A percentile compares a stretch with the other conserved stretches of the same genome.
phyloP scores from a whole-genome alignment of 2,329 filamentous ascomycete species.

The Colletotrichum zoysiae region DNA sequence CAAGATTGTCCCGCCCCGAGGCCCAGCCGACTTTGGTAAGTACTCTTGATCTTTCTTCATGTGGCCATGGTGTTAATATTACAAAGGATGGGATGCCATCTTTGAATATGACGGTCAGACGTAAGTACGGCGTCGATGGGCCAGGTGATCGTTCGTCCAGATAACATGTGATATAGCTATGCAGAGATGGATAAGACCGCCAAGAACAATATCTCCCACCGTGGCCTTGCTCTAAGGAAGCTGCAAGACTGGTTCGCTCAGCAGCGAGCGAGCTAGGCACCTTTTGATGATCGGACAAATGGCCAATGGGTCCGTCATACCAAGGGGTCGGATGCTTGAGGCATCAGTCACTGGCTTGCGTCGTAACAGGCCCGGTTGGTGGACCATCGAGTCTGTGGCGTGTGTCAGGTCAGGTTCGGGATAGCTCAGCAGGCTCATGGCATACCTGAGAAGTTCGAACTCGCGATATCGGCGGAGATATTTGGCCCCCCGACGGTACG shows the following conservation, averaged over 20 bases:
- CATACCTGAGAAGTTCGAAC: constrained; percentile 76
- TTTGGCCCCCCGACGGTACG: constrained; percentile 77
- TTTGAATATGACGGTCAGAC: constrained; percentile 95
- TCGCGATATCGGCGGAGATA: constrained; percentile 79
- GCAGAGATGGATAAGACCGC: constrained; percentile 92
- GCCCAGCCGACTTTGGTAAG: constrained; percentile 85
- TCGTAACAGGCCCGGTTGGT: neutral
- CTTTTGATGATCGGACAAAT: constrained; percentile 1
- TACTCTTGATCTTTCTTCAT: constrained; percentile 30
- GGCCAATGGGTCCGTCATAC: too few relatives aligned
- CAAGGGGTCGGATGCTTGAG: neutral
- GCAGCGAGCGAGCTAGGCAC: constrained; percentile 42
- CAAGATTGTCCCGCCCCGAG: constrained; percentile 86
- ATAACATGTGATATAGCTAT: constrained; percentile 63
- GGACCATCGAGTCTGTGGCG: constrained; percentile 23
- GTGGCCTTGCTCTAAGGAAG: constrained; percentile 87
- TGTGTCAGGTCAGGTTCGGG: neutral
- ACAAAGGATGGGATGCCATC: constrained; percentile 90
- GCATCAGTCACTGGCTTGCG: constrained; percentile 13
- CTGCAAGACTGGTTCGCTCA: constrained; percentile 83
- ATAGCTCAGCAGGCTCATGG: neutral
- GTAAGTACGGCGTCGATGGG: constrained; percentile 53
- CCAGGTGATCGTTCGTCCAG: neutral
- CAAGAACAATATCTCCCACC: constrained; percentile 95
- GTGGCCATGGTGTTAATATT: constrained; percentile 35